These are phyloP conservation scores for Gentiana macrophylla DNA, from an alignment of 257 asterid genomes.

Conservation along the genomic window DNA sequence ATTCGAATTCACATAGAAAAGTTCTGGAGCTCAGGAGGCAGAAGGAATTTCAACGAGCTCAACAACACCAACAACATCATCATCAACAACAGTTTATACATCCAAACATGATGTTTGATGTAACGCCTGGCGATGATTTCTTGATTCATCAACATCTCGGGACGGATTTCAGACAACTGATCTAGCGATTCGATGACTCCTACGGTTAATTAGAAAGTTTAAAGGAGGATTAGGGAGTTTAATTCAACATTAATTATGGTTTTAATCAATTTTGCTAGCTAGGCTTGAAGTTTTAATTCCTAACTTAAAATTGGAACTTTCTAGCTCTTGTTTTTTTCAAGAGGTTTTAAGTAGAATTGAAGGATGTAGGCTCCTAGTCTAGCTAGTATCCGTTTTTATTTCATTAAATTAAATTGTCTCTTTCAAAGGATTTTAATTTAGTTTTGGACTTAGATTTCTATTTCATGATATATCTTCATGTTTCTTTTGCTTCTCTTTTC, in stretches of 20 bases:
- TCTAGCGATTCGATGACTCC: slow-evolving; percentile 14
- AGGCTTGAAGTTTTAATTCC: slow-evolving; percentile 21
- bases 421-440: background rate
- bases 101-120: slow-evolving; percentile 62
- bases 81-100: slow-evolving; percentile 26
- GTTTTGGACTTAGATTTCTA: too few species aligned
- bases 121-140: slow-evolving; percentile 56
- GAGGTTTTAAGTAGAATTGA: slow-evolving; percentile 5
- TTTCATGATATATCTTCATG: slow-evolving; percentile 14
- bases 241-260: background rate
- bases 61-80: slow-evolving; percentile 37
- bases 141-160: slow-evolving; percentile 77
- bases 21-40: slow-evolving; percentile 83
- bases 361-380: slow-evolving; percentile 19
- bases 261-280: slow-evolving; percentile 10
- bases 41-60: slow-evolving; percentile 50
- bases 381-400: slow-evolving; percentile 21
- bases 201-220: too few species aligned
- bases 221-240: slow-evolving; percentile 1
- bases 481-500: background rate
- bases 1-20: slow-evolving; percentile 82
- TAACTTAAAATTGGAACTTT: slow-evolving; percentile 36
- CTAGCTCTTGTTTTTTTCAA: slow-evolving; percentile 11
- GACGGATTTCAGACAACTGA: slow-evolving; percentile 67
- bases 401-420: slow-evolving; percentile 24